Evolutionary conservation across 768 basidiomycete genomes (phyloP).

Genomic region (Termitomyces sp.): DNA sequence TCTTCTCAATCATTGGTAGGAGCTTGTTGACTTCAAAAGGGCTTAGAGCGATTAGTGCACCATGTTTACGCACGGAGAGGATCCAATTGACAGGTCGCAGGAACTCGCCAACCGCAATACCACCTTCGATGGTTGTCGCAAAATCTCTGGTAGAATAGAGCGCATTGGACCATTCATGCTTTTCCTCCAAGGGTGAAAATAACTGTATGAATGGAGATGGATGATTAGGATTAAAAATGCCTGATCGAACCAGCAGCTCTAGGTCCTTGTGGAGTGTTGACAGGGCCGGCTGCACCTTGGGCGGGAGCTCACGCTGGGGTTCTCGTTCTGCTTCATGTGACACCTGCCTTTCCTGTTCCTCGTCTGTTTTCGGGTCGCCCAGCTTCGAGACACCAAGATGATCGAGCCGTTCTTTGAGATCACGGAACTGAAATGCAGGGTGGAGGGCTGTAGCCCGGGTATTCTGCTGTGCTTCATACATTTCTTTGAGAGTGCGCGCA

Average conservation of each 20-base stretch:
- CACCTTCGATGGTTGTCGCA: background rate
- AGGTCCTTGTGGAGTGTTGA: conserved; percentile 1
- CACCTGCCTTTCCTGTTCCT: conserved; percentile 48
- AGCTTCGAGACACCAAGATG: conserved; percentile 22
- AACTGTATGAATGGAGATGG: background rate
- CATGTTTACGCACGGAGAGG: background rate
- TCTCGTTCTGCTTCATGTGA: conserved; percentile 36
- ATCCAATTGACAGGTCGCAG: background rate
- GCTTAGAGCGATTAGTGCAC: background rate
- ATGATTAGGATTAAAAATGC: background rate
- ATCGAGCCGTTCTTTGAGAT: conserved; percentile 18
- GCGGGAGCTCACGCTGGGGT: conserved; percentile 6
- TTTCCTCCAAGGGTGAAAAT: background rate
- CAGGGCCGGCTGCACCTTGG: background rate
- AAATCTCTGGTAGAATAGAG: background rate
- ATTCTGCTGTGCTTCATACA: conserved; percentile 29
- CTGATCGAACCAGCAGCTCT: background rate
- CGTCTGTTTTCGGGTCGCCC: conserved; percentile 22
- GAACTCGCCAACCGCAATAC: background rate
- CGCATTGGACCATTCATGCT: background rate
- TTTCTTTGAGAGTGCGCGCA: background rate
- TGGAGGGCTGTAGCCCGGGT: background rate
- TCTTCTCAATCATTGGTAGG: background rate
- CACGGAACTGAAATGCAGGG: conserved; percentile 5
- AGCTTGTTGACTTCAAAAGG: background rate